Evolutionary conservation across 345 rosid genomes (phyloP).

Genomic region (Litchi chinensis): DNA sequence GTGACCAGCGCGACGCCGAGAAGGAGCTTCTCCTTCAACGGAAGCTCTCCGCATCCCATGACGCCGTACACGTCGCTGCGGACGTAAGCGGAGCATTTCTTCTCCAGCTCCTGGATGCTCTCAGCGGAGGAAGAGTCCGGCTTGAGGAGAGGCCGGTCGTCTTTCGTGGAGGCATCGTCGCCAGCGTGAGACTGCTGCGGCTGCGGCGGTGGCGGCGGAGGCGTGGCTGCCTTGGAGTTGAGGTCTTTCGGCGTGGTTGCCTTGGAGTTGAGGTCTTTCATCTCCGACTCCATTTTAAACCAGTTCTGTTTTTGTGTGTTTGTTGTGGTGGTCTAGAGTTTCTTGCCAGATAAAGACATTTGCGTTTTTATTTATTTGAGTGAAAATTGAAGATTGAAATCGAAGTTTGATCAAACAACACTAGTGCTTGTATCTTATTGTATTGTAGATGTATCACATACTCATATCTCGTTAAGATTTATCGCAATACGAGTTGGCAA

Average conservation of each 20-base stretch:
- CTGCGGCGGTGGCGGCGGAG: constrained; percentile 12
- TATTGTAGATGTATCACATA: constrained; percentile 11
- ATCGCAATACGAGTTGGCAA: background rate
- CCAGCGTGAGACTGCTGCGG: background rate
- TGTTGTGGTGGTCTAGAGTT: background rate
- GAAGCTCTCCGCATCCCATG: constrained; percentile 87
- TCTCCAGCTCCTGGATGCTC: constrained; percentile 72
- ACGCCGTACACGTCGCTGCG: constrained; percentile 81
- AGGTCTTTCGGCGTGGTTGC: constrained; percentile 43
- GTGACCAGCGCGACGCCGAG: constrained; percentile 64
- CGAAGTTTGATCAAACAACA: constrained; percentile 10
- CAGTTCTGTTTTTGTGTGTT: background rate
- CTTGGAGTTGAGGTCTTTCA: constrained; percentile 51
- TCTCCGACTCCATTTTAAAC: constrained; percentile 59
- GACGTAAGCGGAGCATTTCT: constrained; percentile 84
- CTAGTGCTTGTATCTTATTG: background rate
- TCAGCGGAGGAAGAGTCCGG: constrained; percentile 46
- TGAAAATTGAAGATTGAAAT: background rate
- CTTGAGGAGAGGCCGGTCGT: constrained; percentile 83
- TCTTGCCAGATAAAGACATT: background rate
- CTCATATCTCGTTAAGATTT: too few relatives aligned
- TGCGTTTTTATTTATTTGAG: background rate
- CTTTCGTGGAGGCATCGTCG: constrained; percentile 47
- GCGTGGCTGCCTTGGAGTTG: constrained; percentile 37
- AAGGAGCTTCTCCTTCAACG: constrained; percentile 61